phyloP scores from a whole-genome alignment of 208 protist genomes.

The Acanthamoeba culbertsoni region DNA sequence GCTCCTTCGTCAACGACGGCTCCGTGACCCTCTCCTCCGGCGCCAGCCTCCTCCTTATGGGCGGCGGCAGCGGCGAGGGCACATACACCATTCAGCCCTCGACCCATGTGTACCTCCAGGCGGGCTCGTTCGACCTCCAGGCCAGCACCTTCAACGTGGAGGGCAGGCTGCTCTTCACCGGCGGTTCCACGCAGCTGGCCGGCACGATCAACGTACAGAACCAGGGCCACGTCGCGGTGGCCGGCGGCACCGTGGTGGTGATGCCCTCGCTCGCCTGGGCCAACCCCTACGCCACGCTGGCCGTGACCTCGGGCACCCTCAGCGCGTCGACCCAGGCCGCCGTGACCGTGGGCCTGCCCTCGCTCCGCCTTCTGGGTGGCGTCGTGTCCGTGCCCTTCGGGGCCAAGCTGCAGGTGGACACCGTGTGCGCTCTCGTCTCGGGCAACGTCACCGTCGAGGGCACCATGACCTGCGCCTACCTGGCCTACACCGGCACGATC shows the following conservation, averaged over 20 bases:
- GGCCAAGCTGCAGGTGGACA: neutral
- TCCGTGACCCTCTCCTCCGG: neutral
- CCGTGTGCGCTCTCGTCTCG: conserved; percentile 10
- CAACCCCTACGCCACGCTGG: conserved; percentile 22
- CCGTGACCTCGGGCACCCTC: neutral
- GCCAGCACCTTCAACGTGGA: conserved; percentile 20
- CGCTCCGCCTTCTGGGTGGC: neutral
- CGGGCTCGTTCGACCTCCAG: conserved; percentile 8
- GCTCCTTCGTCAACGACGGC: conserved; percentile 22
- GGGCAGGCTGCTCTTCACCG: conserved; percentile 26
- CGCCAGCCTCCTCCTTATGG: neutral
- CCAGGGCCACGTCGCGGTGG: neutral
- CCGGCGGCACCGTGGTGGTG: neutral
- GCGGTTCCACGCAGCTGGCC: conserved; percentile 17
- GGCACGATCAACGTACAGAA: conserved; percentile 35
- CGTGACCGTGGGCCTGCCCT: conserved; percentile 26
- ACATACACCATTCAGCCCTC: neutral
- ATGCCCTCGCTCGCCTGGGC: conserved; percentile 12
- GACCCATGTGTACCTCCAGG: neutral
- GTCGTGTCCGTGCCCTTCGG: neutral
- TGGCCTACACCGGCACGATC: neutral
- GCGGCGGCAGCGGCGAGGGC: conserved; percentile 1
- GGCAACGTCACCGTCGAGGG: conserved; percentile 44
- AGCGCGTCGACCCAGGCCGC: neutral
- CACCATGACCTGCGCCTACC: conserved; percentile 43